phyloP scores from a whole-genome alignment of 805 yeast genomes.

The Ogataea saltuana region DNA sequence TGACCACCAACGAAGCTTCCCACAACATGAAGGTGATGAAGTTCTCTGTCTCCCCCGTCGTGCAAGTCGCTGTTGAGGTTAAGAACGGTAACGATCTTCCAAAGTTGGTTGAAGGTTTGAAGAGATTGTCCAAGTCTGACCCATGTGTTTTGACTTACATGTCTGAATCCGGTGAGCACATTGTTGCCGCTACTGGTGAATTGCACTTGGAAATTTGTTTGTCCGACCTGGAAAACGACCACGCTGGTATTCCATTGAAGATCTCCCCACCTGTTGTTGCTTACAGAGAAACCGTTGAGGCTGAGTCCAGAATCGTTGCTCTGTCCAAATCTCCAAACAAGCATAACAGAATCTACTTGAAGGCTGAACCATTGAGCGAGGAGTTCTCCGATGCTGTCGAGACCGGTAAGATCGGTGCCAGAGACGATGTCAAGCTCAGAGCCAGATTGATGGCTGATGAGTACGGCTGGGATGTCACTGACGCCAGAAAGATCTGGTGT shows the following conservation, averaged over 20 bases:
- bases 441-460: slow-evolving; percentile 99
- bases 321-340: slow-evolving; percentile 99
- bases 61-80: slow-evolving; percentile 99
- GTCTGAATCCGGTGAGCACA: slow-evolving; percentile 97
- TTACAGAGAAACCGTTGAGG: slow-evolving; percentile 97
- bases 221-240: slow-evolving; percentile 94
- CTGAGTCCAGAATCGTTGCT: slow-evolving; percentile 93
- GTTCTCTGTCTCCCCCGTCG: slow-evolving; percentile 99
- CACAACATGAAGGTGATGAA: slow-evolving; percentile 99
- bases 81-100: slow-evolving; percentile 99
- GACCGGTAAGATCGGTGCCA: slow-evolving; percentile 85
- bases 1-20: slow-evolving; percentile 93
- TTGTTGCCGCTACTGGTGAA: slow-evolving; percentile 99
- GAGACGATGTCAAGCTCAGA: slow-evolving; percentile 98
- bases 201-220: slow-evolving; percentile 98
- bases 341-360: slow-evolving; percentile 99
- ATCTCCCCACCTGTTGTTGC: slow-evolving; percentile 97
- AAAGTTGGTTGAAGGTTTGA: slow-evolving; percentile 99
- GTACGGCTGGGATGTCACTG: slow-evolving; percentile 99
- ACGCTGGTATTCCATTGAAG: slow-evolving; percentile 99
- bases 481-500: slow-evolving; percentile 99
- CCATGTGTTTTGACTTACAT: slow-evolving; percentile 93
- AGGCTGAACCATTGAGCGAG: slow-evolving; percentile 95
- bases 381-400: slow-evolving; percentile 92
- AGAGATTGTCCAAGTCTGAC: slow-evolving; percentile 99